These are phyloP conservation scores for Globisporangium recalcitrans DNA, from an alignment of 352 stramenopile genomes.

Conservation along the genomic window DNA sequence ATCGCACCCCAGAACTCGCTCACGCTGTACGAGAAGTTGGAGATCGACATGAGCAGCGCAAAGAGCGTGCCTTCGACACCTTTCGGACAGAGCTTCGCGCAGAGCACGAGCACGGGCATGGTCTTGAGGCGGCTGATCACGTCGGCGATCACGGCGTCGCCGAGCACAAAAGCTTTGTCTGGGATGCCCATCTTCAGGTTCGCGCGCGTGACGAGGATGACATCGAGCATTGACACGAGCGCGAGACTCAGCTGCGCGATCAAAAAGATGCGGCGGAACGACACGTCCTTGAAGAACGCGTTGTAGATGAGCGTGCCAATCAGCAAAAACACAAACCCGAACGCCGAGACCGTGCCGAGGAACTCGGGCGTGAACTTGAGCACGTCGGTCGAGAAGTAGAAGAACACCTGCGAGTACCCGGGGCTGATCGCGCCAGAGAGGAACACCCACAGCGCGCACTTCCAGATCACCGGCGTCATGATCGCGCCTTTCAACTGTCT, in stretches of 20 bases:
- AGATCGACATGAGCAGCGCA: slow-evolving; percentile 96
- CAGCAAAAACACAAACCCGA: slow-evolving; percentile 77
- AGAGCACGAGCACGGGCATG: slow-evolving; percentile 94
- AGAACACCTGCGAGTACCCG: slow-evolving; percentile 92
- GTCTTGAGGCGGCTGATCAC: slow-evolving; percentile 80
- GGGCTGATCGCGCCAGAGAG: slow-evolving; percentile 91
- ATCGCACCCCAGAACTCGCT: slow-evolving; percentile 91
- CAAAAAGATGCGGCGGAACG: slow-evolving; percentile 92
- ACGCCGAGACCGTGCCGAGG: slow-evolving; percentile 81
- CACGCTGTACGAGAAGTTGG: slow-evolving; percentile 92
- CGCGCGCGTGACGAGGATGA: slow-evolving; percentile 88
- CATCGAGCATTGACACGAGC: slow-evolving; percentile 65
- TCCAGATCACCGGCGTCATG: slow-evolving; percentile 89
- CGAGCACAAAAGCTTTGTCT: slow-evolving; percentile 93
- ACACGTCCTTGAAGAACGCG: slow-evolving; percentile 83
- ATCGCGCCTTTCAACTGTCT: slow-evolving; percentile 75
- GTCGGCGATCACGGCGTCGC: slow-evolving; percentile 90
- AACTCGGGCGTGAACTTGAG: slow-evolving; percentile 95
- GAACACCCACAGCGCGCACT: slow-evolving; percentile 95
- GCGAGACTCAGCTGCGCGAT: slow-evolving; percentile 77
- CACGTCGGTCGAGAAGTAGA: slow-evolving; percentile 95
- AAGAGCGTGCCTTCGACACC: slow-evolving; percentile 96
- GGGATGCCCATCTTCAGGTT: slow-evolving; percentile 92
- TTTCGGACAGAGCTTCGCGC: slow-evolving; percentile 91
- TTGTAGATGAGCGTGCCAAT: slow-evolving; percentile 83